phyloP scores from a whole-genome alignment of 1,139 yeast species.

The Candida smagusa region DNA sequence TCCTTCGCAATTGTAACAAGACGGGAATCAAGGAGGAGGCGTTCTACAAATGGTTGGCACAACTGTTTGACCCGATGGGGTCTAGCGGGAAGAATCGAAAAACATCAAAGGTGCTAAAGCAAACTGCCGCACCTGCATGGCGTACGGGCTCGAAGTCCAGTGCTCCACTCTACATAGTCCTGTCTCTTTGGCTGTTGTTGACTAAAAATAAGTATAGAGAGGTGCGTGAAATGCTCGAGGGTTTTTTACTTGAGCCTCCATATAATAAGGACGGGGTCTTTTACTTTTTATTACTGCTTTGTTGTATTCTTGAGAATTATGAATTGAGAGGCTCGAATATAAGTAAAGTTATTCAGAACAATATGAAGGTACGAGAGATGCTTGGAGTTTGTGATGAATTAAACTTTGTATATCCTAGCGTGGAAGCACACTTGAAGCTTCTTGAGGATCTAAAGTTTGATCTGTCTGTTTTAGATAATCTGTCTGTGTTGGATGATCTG shows the following conservation, averaged over 20 bases:
- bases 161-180: constrained; percentile 36
- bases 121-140: constrained; percentile 35
- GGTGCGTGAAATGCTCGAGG: constrained; percentile 32
- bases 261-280: constrained; percentile 42
- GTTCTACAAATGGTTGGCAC: constrained; percentile 35
- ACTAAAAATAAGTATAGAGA: constrained; percentile 22
- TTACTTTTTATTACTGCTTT: constrained; percentile 30
- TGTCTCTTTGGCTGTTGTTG: constrained; percentile 35
- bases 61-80: constrained; percentile 18
- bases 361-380: constrained; percentile 16
- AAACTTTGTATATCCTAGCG: constrained; percentile 27
- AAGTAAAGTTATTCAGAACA: constrained; percentile 12
- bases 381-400: constrained; percentile 29
- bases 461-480: no score
- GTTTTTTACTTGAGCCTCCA: constrained; percentile 43
- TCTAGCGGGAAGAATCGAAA: not conserved
- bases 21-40: constrained; percentile 20
- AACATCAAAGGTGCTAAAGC: constrained; percentile 6
- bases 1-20: constrained; percentile 17
- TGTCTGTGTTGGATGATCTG: no score
- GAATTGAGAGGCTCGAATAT: constrained; percentile 7
- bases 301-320: constrained; percentile 21
- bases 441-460: no score
- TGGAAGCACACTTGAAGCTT: no score
- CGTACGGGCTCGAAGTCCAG: constrained; percentile 36